Conservation (phyloP, 306 rosid species). For the Inga laurina region DNA sequence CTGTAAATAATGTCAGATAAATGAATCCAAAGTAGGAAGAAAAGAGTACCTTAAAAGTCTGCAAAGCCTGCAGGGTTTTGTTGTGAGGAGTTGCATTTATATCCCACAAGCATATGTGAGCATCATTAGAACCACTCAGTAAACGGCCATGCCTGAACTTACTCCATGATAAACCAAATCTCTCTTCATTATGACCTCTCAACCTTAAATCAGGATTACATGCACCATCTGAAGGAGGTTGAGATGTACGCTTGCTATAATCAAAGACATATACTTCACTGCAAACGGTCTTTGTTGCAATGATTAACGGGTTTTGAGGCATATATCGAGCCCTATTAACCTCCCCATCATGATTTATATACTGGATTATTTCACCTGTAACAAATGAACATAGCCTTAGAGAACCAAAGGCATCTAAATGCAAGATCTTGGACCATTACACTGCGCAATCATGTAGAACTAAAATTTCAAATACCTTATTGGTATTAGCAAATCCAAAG, state of each 20-base stretch:
- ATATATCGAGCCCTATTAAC: slow-evolving; percentile 94
- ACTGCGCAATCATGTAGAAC: neutral
- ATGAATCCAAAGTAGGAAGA: neutral
- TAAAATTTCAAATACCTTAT: slow-evolving; percentile 50
- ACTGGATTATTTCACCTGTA: slow-evolving; percentile 89
- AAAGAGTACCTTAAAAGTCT: slow-evolving; percentile 73
- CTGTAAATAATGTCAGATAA: neutral
- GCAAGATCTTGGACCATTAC: neutral
- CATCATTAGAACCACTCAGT: slow-evolving; percentile 98
- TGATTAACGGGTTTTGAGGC: slow-evolving; percentile 87
- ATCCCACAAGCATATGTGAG: slow-evolving; percentile 98
- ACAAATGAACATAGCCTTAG: neutral
- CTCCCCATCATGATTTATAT: slow-evolving; percentile 96
- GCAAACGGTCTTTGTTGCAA: slow-evolving; percentile 88
- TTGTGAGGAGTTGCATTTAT: slow-evolving; percentile 75
- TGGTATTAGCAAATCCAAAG: slow-evolving; percentile 31
- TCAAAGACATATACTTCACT: slow-evolving; percentile 94
- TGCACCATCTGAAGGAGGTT: slow-evolving; percentile 91
- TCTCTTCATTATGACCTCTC: slow-evolving; percentile 91
- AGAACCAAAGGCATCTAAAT: neutral
- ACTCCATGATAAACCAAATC: slow-evolving; percentile 97
- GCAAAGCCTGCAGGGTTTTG: slow-evolving; percentile 74
- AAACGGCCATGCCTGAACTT: slow-evolving; percentile 88
- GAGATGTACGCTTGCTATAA: slow-evolving; percentile 92
- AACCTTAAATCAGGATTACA: slow-evolving; percentile 93